These are phyloP conservation scores for Wickerhamomyces ciferrii DNA, from an alignment of 805 yeast genomes.

Conservation along the genomic window DNA sequence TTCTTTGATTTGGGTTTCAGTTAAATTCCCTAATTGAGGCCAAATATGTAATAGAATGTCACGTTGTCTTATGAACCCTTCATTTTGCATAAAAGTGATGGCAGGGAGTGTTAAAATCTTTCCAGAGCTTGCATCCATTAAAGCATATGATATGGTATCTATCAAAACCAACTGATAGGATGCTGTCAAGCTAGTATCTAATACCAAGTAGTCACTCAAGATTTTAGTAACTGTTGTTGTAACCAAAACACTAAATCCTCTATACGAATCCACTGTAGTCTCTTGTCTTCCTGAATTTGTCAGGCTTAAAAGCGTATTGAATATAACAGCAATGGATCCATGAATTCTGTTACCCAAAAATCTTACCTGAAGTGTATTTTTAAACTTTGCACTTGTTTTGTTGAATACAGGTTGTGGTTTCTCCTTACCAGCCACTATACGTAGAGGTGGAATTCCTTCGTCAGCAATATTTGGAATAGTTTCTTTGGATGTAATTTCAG, in stretches of 20 bases:
- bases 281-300: slow-evolving; percentile 47
- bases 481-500: slow-evolving; percentile 38
- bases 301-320: slow-evolving; percentile 38
- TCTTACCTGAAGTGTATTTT: slow-evolving; percentile 55
- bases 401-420: slow-evolving; percentile 28
- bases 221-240: slow-evolving; percentile 26
- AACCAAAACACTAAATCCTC: slow-evolving; percentile 36
- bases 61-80: slow-evolving; percentile 35
- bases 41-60: slow-evolving; percentile 23
- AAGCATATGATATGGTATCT: slow-evolving; percentile 30
- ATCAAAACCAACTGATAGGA: slow-evolving; percentile 31
- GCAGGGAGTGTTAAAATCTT: slow-evolving; percentile 31
- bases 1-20: slow-evolving; percentile 21
- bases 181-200: slow-evolving; percentile 9
- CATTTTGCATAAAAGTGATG: slow-evolving; percentile 46
- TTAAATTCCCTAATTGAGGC: slow-evolving; percentile 15
- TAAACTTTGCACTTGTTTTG: slow-evolving; percentile 52
- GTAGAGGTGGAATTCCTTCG: slow-evolving; percentile 32
- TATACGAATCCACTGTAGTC: slow-evolving; percentile 22
- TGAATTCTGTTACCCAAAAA: slow-evolving; percentile 45
- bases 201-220: slow-evolving; percentile 18
- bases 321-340: slow-evolving; percentile 33
- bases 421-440: slow-evolving; percentile 38
- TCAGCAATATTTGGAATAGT: slow-evolving; percentile 29
- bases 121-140: slow-evolving; percentile 27